Evolutionary conservation across 768 basidiomycete species (phyloP).

Genomic region (Mrakia blollopis): DNA sequence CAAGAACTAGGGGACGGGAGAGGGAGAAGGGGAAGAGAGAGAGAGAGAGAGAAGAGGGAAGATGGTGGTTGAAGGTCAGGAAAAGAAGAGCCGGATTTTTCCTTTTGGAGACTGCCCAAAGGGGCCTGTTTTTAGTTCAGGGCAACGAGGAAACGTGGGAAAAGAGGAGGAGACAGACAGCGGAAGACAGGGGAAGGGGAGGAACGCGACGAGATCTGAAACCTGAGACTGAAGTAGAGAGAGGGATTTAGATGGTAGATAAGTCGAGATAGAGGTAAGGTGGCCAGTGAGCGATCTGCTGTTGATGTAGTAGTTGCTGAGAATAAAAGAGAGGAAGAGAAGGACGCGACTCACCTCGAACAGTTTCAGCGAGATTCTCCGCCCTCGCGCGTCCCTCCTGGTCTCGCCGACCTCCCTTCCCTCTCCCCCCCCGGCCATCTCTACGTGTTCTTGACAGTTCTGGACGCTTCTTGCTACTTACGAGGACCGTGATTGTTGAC

Average conservation of each 20-base stretch:
- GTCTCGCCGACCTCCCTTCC: conserved; percentile 21
- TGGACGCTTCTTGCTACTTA: background rate
- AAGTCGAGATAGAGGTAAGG: too few species aligned
- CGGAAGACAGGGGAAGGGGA: background rate
- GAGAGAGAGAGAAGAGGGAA: background rate
- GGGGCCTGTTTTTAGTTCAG: background rate
- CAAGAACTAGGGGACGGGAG: background rate
- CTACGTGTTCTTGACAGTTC: background rate
- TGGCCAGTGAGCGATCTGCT: too few species aligned
- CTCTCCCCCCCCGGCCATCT: background rate
- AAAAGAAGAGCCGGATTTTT: background rate
- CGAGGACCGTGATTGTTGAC: background rate
- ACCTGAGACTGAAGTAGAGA: too few species aligned
- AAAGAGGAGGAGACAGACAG: background rate
- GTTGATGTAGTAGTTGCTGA: too few species aligned
- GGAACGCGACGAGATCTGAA: background rate
- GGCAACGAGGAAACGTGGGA: background rate
- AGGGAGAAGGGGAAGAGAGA: background rate
- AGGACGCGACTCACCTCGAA: too few species aligned
- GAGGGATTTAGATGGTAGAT: too few species aligned
- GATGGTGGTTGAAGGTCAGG: conserved; percentile 8
- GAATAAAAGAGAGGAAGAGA: too few species aligned
- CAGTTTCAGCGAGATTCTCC: too few species aligned
- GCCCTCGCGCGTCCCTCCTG: too few species aligned
- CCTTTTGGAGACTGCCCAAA: background rate